Conservation (phyloP, 2,329 filamentous ascomycete genomes). For the Epicoccum nigrum region DNA sequence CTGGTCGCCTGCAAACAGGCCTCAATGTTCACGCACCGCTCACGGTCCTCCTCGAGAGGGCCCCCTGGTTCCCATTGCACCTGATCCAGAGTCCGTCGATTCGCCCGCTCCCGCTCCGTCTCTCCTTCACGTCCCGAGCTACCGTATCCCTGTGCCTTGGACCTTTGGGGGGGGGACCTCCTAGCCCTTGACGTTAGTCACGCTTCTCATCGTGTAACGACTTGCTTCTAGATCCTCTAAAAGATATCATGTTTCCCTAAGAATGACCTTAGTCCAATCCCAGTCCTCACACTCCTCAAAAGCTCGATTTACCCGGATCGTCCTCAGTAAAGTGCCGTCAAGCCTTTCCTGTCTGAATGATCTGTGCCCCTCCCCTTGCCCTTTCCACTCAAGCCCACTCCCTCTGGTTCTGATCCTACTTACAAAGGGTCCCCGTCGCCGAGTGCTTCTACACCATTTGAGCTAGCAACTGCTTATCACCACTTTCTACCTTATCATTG, state of each 20-base stretch:
- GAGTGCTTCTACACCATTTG: slow-evolving; percentile 38
- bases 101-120: slow-evolving; percentile 42
- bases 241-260: slow-evolving; percentile 48
- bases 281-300: slow-evolving; percentile 44
- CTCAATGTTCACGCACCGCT: slow-evolving; percentile 46
- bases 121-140: slow-evolving; percentile 50
- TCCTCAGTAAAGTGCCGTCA: slow-evolving; percentile 48
- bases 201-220: slow-evolving; percentile 49
- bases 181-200: slow-evolving; percentile 47
- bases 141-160: slow-evolving; percentile 47
- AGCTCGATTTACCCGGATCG: slow-evolving; percentile 51
- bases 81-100: slow-evolving; percentile 45
- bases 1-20: slow-evolving; percentile 43
- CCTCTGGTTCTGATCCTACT: slow-evolving; percentile 41
- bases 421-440: slow-evolving; percentile 43
- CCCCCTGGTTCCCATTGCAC: slow-evolving; percentile 45
- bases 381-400: slow-evolving; percentile 15
- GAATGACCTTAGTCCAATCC: slow-evolving; percentile 43
- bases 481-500: slow-evolving; percentile 15
- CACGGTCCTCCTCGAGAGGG: slow-evolving; percentile 43
- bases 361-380: slow-evolving; percentile 44
- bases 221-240: slow-evolving; percentile 46
- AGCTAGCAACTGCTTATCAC: slow-evolving; percentile 37
- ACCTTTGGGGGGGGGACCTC: slow-evolving; percentile 38
- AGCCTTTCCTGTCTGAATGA: slow-evolving; percentile 48